Percentiles rank a stretch among this genome's conserved stretches.
Conservation (phyloP, 352 stramenopile genomes). For the Pythium scleroteichum region DNA sequence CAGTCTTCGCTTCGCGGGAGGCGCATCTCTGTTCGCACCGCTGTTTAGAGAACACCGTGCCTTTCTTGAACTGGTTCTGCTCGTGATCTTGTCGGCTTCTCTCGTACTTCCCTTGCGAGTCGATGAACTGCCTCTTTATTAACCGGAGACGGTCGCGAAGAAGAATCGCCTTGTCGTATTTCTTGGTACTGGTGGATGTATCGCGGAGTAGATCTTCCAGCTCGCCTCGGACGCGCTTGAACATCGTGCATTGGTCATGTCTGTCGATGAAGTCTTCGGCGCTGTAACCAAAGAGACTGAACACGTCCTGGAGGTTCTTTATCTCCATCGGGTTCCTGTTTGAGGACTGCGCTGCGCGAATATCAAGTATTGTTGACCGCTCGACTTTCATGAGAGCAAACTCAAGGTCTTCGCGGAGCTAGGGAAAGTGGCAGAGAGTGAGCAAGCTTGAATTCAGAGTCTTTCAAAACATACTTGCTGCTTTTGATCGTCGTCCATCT, state of each 20-base stretch:
- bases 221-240: constrained; percentile 57
- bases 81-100: constrained; percentile 49
- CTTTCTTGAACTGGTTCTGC: constrained; percentile 46
- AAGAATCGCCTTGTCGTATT: constrained; percentile 71
- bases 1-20: constrained; percentile 25
- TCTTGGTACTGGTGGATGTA: constrained; percentile 55
- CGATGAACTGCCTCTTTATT: constrained; percentile 71
- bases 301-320: constrained; percentile 66
- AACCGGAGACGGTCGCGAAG: constrained; percentile 57
- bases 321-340: constrained; percentile 64
- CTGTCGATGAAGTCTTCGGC: constrained; percentile 65
- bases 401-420: constrained; percentile 72
- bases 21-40: constrained; percentile 41
- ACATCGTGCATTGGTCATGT: constrained; percentile 74
- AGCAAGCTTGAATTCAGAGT: no score
- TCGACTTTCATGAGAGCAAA: constrained; percentile 76
- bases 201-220: constrained; percentile 59
- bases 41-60: constrained; percentile 40
- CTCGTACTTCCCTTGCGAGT: constrained; percentile 68
- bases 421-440: neutral
- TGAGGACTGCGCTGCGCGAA: constrained; percentile 36
- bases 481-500: constrained; percentile 63
- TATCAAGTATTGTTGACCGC: constrained; percentile 46
- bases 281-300: constrained; percentile 65
- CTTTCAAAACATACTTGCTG: constrained; percentile 61